Evolutionary conservation across 371 early-diverging fungal species (phyloP), one percentile per base, ranked within the genome.

Genomic region (Lichtheimia hyalospora): DNA sequence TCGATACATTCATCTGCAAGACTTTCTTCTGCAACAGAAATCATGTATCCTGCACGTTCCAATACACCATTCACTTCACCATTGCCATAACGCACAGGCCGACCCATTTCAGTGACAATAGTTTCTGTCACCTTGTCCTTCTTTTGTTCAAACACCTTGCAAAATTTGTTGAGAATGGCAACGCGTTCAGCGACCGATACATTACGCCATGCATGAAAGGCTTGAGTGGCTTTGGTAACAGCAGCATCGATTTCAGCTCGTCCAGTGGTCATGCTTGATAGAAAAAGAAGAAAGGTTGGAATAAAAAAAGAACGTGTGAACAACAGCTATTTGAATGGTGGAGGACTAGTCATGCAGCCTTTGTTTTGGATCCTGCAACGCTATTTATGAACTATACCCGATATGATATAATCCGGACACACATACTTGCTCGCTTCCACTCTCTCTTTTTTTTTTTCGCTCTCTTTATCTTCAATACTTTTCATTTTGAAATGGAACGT

Each of bases 21-120:
- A 15, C 82, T 59, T 40, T 84, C 82, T 48, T 85, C 75, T 1
- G 91, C 91, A 8, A 91, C 84, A 16, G 86, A 83, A n/a, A 87
- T 78, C 85, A 94, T 81, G 65, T 91, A 87, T 15, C 75, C 69
- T 3, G 90, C 89, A 27, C 94, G 83, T 43, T 87, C 83, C 16
- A 85, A 69, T 5, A 89, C 86, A 7, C 92, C 92, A 52, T 83
- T 81, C 52, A 92, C 74, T 69, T 94, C 93, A 20, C 89, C 88
- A 3, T 70, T 80, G 13, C 83, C 84, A 49, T 91, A 92, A 12
- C 85, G 76, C 48, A 84, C 69, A 6, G 94, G 94, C 6, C 94
- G 77, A 16, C 92, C 92, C 86, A 94, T 92, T 57, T 87, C 85
- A 34, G 68, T 62, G 0, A 89, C 78, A 54, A 94, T 71, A 18